Evolutionary conservation across 75 land plant genomes (phyloP).

Genomic region (Chamaecyparis obtusa): DNA sequence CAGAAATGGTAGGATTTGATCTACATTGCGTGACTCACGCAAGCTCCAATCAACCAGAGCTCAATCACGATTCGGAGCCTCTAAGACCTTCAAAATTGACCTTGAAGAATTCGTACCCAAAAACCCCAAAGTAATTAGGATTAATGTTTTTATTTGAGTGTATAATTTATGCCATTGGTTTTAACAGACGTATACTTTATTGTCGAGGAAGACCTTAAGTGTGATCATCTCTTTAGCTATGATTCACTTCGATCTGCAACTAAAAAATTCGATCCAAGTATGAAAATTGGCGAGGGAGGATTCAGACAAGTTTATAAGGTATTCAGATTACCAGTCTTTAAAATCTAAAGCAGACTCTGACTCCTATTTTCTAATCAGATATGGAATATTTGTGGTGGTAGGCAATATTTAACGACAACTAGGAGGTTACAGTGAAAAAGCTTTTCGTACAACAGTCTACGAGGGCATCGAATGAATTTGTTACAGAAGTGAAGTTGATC

Average conservation of each 20-base stretch:
- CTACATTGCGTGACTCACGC: too few relatives aligned
- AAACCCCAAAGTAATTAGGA: too few relatives aligned
- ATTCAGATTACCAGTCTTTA: not conserved
- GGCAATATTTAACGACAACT: slow-evolving; percentile 4
- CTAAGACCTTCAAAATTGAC: too few relatives aligned
- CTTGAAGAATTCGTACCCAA: too few relatives aligned
- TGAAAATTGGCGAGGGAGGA: slow-evolving; percentile 9
- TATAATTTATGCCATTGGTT: too few relatives aligned
- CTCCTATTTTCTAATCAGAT: not conserved
- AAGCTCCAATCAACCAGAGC: too few relatives aligned
- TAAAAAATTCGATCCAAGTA: not conserved
- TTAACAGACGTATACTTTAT: not conserved
- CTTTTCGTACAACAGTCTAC: not conserved
- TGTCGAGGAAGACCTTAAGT: not conserved
- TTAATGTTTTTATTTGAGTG: too few relatives aligned
- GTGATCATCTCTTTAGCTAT: not conserved
- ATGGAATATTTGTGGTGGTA: not conserved
- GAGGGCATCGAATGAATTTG: too few relatives aligned
- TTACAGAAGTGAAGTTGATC: too few relatives aligned
- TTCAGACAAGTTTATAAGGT: slow-evolving; percentile 21
- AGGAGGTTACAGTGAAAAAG: slow-evolving; percentile 15
- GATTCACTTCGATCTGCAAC: not conserved
- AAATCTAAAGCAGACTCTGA: not conserved
- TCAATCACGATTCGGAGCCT: too few relatives aligned
- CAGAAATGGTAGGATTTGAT: too few relatives aligned